Evolutionary conservation across 2,329 filamentous ascomycete species (phyloP), one percentile per base, ranked within the genome.

Genomic region (Botrytis hyacinthi): DNA sequence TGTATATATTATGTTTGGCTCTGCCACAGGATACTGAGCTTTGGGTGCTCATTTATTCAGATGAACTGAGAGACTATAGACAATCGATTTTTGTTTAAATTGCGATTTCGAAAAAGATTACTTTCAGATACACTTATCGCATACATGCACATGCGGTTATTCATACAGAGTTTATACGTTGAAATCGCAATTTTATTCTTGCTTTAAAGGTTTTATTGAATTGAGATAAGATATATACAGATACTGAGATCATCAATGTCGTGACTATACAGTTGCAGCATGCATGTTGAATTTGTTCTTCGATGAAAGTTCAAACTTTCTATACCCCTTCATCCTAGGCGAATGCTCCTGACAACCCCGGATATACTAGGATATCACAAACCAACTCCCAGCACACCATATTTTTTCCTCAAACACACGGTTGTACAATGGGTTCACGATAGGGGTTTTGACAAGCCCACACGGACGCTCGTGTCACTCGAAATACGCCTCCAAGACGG

Each of bases 201-300:
- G 26, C 3, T 7, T 16, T 8, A 0, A 14, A 29, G 14, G 6
- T n/a, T 16, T 54, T 29, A 0, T 8, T 29, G n/a, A 14, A 29
- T 9, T 4, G 1, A 57, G n/a, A 6, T 18, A 4, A 18, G 14
- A 16, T 29, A 32, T 18, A 9, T 32, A 3, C n/a, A 29, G 16
- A 29, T 4, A 9, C 29, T 57, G n/a, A 29, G 7, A 18, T 18
- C 5, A 16, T 0, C 8, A 18, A 6, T 8, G 29, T 16, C 16
- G 7, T 32, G 1, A 10, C 0, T 54, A 29, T 18, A 29, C 7
- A 57, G 7, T 32, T 2, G n/a, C 14, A 29, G 26, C n/a, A 29
- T 2, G 14, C 4, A 18, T 1, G 26, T 18, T 9, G 16, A 29
- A 57, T 4, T 29, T 29, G 4, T 18, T 57, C 2, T 7, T 57